A percentile compares a stretch with the other conserved stretches of the same genome.
Evolutionary conservation across 257 asterid species (phyloP).

Genomic region (Rhazya stricta): DNA sequence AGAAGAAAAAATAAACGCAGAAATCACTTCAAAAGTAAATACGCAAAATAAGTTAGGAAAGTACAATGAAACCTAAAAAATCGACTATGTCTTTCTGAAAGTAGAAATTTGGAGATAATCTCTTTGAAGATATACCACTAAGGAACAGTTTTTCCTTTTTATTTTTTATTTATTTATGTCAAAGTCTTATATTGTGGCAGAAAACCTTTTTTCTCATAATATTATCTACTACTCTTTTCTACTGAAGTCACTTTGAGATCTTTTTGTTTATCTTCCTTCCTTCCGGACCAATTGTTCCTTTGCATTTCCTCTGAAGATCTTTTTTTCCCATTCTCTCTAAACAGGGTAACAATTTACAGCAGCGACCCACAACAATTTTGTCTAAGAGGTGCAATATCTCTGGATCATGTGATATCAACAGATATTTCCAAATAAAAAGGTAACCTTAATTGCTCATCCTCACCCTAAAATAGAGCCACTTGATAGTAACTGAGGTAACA

Average conservation of each 20-base stretch:
- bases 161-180: no score
- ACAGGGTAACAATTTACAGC: neutral
- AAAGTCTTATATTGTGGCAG: neutral
- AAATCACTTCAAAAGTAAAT: no score
- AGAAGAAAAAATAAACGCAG: no score
- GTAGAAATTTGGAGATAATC: neutral
- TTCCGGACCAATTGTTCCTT: neutral
- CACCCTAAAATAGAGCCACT: neutral
- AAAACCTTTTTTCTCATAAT: neutral
- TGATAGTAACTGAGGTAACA: neutral
- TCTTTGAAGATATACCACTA: neutral
- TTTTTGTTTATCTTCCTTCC: neutral
- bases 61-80: neutral
- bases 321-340: neutral
- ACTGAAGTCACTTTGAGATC: neutral
- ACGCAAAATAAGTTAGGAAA: neutral
- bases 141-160: neutral
- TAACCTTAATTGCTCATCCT: neutral
- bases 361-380: neutral
- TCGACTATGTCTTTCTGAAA: neutral
- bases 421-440: neutral
- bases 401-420: neutral
- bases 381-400: neutral
- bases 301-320: neutral
- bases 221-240: neutral